Base-by-base conservation (phyloP, 73 alveolate genomes). In the Paraurostyla sp. region DNA sequence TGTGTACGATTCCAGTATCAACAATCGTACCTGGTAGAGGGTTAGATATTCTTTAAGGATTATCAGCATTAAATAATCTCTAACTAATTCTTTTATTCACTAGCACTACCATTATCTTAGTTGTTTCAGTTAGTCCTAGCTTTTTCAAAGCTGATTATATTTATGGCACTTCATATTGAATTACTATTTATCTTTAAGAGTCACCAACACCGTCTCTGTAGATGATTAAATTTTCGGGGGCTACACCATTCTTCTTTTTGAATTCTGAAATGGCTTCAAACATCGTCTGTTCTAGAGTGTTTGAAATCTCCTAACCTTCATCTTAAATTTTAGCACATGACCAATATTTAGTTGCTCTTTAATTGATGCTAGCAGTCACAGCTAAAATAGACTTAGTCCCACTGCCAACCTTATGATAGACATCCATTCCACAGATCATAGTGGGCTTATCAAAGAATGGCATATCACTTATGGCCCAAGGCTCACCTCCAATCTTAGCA, bases 1-100 rank as follows among this genome's bases (percentile, higher is more conserved):
- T 92, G 25, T 75, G 49, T 0, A 89, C 96, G 0, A 94, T 78
- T 0, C 65, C 93, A 60, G 90, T 80, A 58, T 95, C 98, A 20
- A 96, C 93, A n/a, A 96, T 81, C 40, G 98, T 90, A 48, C 99
- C 99, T 52, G 94, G 96, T 62, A 49, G 63, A 25, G 96, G 96
- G 60, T 91, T 89, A n/a, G 56, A 13, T 20, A 75, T 23, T 29
- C 48, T 83, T 22, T 82, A 52, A 35, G 76, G 43, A 60, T 93
- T 92, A 27, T 42, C 91, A 58, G 84, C 68, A 27, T 80, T 80
- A 57, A 93, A 91, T 33, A 95, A 71, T 80, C 90, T 95, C 36
- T 75, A 46, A 71, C 90, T 90, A 63, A 83, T 87, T 50, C 93
- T 83, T 30, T 94, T 92, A 80, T 90, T 88, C 42, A 92, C 92